phyloP scores from a whole-genome alignment of 345 rosid species.

The Anacardium occidentale region DNA sequence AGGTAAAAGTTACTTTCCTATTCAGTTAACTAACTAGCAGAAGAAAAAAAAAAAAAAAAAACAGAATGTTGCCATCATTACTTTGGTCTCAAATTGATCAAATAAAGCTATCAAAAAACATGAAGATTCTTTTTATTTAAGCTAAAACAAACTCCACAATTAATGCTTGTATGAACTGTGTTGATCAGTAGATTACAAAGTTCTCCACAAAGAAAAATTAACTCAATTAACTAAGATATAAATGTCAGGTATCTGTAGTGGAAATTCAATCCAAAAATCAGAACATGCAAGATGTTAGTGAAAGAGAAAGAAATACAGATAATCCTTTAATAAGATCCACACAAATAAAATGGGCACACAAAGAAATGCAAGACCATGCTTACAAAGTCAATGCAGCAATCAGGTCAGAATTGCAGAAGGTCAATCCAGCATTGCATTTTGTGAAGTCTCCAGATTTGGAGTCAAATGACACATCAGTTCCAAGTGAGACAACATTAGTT shows the following conservation, averaged over 20 bases:
- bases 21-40: background rate
- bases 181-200: background rate
- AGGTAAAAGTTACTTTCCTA: background rate
- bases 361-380: slow-evolving; percentile 23
- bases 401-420: slow-evolving; percentile 64
- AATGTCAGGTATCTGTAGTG: background rate
- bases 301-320: background rate
- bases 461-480: slow-evolving; percentile 80
- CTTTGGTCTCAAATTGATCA: background rate
- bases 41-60: background rate
- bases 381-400: slow-evolving; percentile 73
- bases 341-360: background rate
- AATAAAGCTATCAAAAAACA: background rate
- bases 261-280: background rate
- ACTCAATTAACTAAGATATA: background rate
- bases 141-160: background rate
- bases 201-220: background rate
- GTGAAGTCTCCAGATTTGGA: slow-evolving; percentile 71
- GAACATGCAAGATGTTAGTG: background rate
- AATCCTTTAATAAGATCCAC: background rate
- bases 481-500: slow-evolving; percentile 52
- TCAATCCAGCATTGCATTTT: slow-evolving; percentile 76
- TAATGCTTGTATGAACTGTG: background rate
- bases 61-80: background rate
- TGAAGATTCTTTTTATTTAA: background rate